Percentiles rank a stretch among this genome's conserved stretches.
Conservation (phyloP, 2,329 filamentous ascomycete species). For the Teratosphaeria zuluensis region DNA sequence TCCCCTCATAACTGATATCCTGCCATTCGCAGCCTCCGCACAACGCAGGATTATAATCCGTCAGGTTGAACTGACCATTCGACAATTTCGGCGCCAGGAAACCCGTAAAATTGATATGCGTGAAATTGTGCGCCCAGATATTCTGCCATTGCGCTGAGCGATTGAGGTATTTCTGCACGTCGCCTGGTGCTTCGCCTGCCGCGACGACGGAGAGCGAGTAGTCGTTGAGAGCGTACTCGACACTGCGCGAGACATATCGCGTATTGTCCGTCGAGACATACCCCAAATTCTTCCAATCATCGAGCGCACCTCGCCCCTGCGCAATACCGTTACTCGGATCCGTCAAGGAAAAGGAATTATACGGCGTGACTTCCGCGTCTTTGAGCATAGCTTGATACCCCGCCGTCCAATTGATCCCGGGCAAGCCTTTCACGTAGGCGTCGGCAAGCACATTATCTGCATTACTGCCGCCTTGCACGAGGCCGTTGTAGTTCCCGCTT, state of each 20-base stretch:
- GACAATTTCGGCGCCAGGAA: conserved; percentile 21
- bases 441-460: conserved; percentile 28
- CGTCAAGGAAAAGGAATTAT: conserved; percentile 16
- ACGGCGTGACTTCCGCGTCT: conserved; percentile 21
- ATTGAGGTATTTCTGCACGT: conserved; percentile 29
- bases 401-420: conserved; percentile 25
- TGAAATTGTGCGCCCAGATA: conserved; percentile 30
- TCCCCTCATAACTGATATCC: conserved; percentile 29
- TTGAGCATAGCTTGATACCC: conserved; percentile 27
- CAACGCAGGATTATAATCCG: conserved; percentile 29
- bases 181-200: conserved; percentile 20
- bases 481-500: conserved; percentile 26
- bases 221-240: conserved; percentile 36
- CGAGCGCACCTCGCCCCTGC: conserved; percentile 33
- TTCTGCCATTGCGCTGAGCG: conserved; percentile 34
- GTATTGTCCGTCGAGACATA: conserved; percentile 30
- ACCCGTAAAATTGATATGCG: conserved; percentile 26
- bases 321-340: conserved; percentile 28
- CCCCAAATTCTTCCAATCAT: conserved; percentile 35
- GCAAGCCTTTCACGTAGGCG: conserved; percentile 25
- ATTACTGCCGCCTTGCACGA: conserved; percentile 27
- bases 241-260: conserved; percentile 31
- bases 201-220: conserved; percentile 26
- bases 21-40: conserved; percentile 35
- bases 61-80: conserved; percentile 21